Evolutionary conservation across 192 early-diverging fungal species (phyloP), one percentile per base, ranked within the genome.

Genomic region (Coemansia sp.): DNA sequence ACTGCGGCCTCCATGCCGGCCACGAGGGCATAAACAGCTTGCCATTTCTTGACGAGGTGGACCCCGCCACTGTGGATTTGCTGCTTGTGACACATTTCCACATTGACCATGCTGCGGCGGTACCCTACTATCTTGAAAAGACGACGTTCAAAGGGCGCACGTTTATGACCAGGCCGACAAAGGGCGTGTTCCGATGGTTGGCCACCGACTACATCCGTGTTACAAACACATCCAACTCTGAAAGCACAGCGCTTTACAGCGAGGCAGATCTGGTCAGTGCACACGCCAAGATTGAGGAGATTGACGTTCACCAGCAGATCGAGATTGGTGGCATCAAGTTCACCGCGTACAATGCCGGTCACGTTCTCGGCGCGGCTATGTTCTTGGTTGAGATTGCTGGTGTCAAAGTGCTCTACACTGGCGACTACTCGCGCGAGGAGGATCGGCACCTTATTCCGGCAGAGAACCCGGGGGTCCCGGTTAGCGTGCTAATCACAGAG

Each of bases 131-230:
- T 60, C 89, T 95, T 81, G 94, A 98, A 82, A 95, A 92, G 88
- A 99, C 97, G 22, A 87, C 89, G 14, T 99, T 99, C 79, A 90
- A 91, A 62, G 97, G 97, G 25, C 88, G 93, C 34, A 91, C 96
- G 4, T 99, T 95, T 74, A 99, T 99, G 97, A 99, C 97, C 6
- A 96, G 98, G 74, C 95, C 97, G 16, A 99, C 97, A 48, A 95
- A 94, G 79, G 95, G 96, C 34, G 95, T 99, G 62, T 98, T 92
- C 81, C 91, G 92, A 61, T 99, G 97, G 97, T 81, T 99, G 31
- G 77, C 98, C 27, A 86, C 89, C 5, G 97, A 99, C 83, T 98
- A 93, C 71, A 88, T 98, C 49, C 91, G 93, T 74, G 91, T 98
- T 49, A 93, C 69, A 65, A 82, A 76, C 67, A 69, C 59, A 4